phyloP scores from a whole-genome alignment of 2,329 filamentous ascomycete species.

The Colletotrichum agaves region DNA sequence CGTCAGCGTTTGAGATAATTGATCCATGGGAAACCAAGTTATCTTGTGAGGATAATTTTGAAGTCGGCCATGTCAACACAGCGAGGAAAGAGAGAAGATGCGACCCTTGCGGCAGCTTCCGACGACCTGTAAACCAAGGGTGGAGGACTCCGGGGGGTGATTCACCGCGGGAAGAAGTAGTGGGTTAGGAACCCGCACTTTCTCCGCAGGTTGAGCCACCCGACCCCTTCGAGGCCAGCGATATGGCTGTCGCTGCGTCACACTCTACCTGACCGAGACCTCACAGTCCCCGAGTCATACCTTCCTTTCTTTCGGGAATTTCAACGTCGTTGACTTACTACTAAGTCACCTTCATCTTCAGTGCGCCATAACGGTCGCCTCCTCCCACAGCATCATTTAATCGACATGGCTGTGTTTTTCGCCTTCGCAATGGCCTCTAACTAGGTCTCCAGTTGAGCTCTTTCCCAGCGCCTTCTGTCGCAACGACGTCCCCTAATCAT shows the following conservation, averaged over 20 bases:
- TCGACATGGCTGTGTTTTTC: not conserved
- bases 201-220: conserved; percentile 34
- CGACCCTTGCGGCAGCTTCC: no score
- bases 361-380: not conserved
- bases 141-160: conserved; percentile 16
- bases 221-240: not conserved
- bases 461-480: not conserved
- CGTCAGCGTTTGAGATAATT: no score
- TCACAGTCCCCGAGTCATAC: conserved; percentile 22
- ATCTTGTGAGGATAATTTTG: no score
- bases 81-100: not conserved
- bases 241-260: conserved; percentile 22
- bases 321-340: conserved; percentile 11
- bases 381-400: not conserved
- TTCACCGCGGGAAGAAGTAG: conserved; percentile 5
- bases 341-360: not conserved
- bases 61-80: no score
- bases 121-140: not conserved
- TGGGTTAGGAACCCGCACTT: conserved; percentile 26
- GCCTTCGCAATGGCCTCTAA: conserved; percentile 22
- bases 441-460: conserved; percentile 18
- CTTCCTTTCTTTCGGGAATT: conserved; percentile 12
- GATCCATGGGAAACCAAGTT: no score
- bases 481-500: conserved; percentile 5
- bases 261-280: conserved; percentile 17